These are phyloP conservation scores for Vickermania ingenoplastis DNA, from an alignment of 208 protist species.

Conservation along the genomic window DNA sequence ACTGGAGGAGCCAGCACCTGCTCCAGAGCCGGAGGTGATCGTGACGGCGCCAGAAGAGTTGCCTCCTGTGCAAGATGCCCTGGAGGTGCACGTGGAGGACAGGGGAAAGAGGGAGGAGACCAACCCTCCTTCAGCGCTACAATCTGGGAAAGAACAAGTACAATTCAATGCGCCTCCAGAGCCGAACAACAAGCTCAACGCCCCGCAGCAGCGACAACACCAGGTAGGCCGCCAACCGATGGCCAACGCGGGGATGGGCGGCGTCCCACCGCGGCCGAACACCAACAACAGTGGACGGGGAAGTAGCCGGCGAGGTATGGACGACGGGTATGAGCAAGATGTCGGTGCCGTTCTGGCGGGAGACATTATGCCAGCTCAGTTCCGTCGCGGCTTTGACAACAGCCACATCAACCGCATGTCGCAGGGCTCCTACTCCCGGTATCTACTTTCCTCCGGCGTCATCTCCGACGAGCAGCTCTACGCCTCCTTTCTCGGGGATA, in stretches of 20 bases:
- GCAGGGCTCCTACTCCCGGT: constrained; percentile 57
- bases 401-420: constrained; percentile 72
- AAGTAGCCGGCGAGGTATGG: background rate
- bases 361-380: constrained; percentile 14
- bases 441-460: constrained; percentile 35
- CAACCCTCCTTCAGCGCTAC: background rate
- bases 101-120: background rate
- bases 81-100: background rate
- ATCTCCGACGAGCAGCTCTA: constrained; percentile 16
- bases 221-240: background rate
- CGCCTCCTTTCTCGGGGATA: constrained; percentile 29
- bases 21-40: background rate
- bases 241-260: background rate
- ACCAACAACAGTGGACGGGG: background rate
- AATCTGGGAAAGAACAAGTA: too few relatives aligned
- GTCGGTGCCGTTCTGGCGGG: background rate
- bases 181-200: too few relatives aligned
- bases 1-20: background rate
- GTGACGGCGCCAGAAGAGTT: background rate
- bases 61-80: background rate
- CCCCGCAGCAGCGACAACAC: too few relatives aligned
- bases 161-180: too few relatives aligned
- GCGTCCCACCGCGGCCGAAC: background rate
- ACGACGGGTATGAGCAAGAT: background rate
- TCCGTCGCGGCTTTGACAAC: constrained; percentile 52